phyloP scores from a whole-genome alignment of 1,284 basidiomycete genomes.

The Tremellales sp. region DNA sequence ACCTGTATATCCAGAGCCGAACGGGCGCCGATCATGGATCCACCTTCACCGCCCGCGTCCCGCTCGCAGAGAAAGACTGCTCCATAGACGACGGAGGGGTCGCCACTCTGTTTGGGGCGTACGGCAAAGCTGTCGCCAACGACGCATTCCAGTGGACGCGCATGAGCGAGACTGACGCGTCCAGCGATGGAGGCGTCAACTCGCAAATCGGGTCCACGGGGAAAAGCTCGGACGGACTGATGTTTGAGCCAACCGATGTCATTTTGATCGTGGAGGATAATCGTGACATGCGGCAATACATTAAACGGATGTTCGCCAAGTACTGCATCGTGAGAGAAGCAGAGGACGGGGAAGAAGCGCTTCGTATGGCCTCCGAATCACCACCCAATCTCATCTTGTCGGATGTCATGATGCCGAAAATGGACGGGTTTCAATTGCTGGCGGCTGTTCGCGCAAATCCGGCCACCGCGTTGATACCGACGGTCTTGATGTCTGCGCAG shows the following conservation, averaged over 20 bases:
- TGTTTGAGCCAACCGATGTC: conserved; percentile 30
- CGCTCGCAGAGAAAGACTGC: conserved; percentile 7
- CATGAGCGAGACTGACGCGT: conserved; percentile 13
- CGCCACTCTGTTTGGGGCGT: conserved; percentile 17
- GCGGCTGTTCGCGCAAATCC: conserved; percentile 19
- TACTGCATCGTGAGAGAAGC: conserved; percentile 46
- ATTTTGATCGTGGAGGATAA: conserved; percentile 40
- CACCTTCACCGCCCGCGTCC: conserved; percentile 23
- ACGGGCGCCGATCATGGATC: conserved; percentile 33
- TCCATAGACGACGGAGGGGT: neutral
- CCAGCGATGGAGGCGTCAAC: conserved; percentile 19
- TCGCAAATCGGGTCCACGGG: conserved; percentile 9
- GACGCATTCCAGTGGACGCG: conserved; percentile 37
- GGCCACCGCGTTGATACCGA: conserved; percentile 25
- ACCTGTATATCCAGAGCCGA: conserved; percentile 36
- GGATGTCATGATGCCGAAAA: conserved; percentile 44
- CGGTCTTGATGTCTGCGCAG: conserved; percentile 34
- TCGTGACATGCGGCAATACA: conserved; percentile 41
- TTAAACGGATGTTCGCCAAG: conserved; percentile 36
- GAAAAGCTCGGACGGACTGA: conserved; percentile 18
- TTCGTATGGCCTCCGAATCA: conserved; percentile 27
- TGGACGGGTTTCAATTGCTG: conserved; percentile 36
- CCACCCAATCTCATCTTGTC: conserved; percentile 36
- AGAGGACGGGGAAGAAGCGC: conserved; percentile 44
- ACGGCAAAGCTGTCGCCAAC: conserved; percentile 32